Percentiles rank a stretch among this genome's conserved stretches.
phyloP scores from a whole-genome alignment of 495 filamentous ascomycete species.

The Recurvomyces mirabilis region DNA sequence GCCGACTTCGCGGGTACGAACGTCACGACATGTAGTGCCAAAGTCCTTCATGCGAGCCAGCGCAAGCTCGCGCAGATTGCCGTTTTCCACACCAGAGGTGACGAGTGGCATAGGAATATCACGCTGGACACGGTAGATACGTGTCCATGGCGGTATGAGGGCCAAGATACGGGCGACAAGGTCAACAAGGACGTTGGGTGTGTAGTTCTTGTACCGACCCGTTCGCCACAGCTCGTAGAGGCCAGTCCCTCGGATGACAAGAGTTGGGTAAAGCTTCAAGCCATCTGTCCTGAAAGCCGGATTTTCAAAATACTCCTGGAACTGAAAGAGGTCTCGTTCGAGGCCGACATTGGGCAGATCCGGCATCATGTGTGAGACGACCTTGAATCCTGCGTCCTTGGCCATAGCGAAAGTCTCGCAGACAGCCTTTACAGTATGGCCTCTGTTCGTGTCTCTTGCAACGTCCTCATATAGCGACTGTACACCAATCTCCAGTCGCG shows the following conservation, averaged over 20 bases:
- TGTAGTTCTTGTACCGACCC: slow-evolving; percentile 96
- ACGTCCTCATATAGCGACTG: slow-evolving; percentile 97
- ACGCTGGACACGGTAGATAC: slow-evolving; percentile 95
- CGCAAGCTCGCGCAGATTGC: slow-evolving; percentile 86
- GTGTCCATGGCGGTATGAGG: slow-evolving; percentile 90
- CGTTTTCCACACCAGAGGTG: slow-evolving; percentile 93
- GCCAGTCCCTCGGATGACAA: slow-evolving; percentile 94
- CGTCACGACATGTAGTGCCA: slow-evolving; percentile 90
- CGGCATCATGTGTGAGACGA: slow-evolving; percentile 99
- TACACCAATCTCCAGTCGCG: slow-evolving; percentile 85
- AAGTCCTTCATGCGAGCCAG: slow-evolving; percentile 97
- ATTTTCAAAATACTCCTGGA: slow-evolving; percentile 95
- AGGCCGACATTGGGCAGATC: slow-evolving; percentile 96
- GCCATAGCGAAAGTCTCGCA: slow-evolving; percentile 88
- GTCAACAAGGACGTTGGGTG: slow-evolving; percentile 89
- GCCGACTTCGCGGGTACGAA: slow-evolving; percentile 93
- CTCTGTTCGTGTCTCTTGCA: slow-evolving; percentile 93
- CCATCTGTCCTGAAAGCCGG: slow-evolving; percentile 96
- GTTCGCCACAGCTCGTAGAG: slow-evolving; percentile 97
- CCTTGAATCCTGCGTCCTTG: slow-evolving; percentile 97
- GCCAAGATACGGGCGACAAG: slow-evolving; percentile 90
- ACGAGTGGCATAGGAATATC: slow-evolving; percentile 99
- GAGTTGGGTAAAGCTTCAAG: slow-evolving; percentile 93
- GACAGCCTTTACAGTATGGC: slow-evolving; percentile 89
- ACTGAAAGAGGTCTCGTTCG: slow-evolving; percentile 94